Percentiles rank a stretch among this genome's conserved stretches.
phyloP scores from a whole-genome alignment of 169 alveolate species.

The Cryptosporidium meleagridis region DNA sequence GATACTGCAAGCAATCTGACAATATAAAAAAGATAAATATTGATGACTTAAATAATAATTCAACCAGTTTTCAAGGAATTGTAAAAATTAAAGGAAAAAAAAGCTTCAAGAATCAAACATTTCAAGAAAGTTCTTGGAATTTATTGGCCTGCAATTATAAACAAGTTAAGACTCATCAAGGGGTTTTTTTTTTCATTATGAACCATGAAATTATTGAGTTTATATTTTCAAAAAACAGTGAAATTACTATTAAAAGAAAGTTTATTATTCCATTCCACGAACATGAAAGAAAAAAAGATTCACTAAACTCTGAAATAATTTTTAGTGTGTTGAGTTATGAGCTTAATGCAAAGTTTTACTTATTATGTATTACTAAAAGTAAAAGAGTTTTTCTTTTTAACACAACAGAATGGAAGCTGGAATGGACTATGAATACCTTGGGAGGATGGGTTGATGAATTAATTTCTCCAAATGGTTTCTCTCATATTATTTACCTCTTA shows the following conservation, averaged over 20 bases:
- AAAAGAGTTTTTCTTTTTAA: slow-evolving; percentile 10
- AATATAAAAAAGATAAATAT: neutral
- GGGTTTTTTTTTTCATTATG: neutral
- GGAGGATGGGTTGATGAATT: slow-evolving; percentile 57
- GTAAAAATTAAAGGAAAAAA: neutral
- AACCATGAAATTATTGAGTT: neutral
- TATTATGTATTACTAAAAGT: slow-evolving; percentile 31
- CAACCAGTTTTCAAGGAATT: neutral
- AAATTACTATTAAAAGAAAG: neutral
- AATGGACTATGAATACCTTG: slow-evolving; percentile 20
- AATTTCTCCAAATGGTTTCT: slow-evolving; percentile 46
- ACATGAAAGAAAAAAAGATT: neutral
- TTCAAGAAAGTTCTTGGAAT: neutral
- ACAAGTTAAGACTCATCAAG: neutral
- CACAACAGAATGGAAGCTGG: slow-evolving; percentile 5
- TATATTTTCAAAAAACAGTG: neutral
- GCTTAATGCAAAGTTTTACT: neutral
- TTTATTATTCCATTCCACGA: neutral
- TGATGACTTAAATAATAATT: neutral
- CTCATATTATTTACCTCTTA: slow-evolving; percentile 44
- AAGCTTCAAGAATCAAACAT: neutral
- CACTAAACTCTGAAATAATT: neutral
- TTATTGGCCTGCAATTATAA: neutral
- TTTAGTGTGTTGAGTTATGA: neutral
- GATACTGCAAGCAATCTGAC: neutral